Conservation (phyloP, 768 basidiomycete genomes). For the Rhizopogon vulgaris region DNA sequence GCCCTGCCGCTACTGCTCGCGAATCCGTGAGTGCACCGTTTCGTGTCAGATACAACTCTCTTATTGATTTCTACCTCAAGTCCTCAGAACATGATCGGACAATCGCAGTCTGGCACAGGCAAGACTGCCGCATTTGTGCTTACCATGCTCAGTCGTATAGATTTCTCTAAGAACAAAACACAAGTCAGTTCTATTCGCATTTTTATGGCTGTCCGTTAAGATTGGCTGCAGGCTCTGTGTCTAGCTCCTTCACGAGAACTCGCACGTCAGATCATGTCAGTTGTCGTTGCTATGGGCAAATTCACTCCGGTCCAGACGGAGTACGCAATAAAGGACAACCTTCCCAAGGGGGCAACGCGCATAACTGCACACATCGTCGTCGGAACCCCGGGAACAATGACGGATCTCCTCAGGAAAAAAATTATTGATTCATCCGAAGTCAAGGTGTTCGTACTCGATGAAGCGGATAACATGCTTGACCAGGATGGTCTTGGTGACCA, state of each 20-base stretch:
- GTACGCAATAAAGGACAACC: conserved; percentile 89
- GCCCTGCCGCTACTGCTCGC: conserved; percentile 86
- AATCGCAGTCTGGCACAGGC: conserved; percentile 98
- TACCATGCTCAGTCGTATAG: conserved; percentile 93
- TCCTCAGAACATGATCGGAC: conserved; percentile 98
- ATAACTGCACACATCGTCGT: conserved; percentile 90
- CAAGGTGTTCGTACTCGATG: conserved; percentile 93
- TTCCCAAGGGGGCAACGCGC: conserved; percentile 55
- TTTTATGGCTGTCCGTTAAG: conserved; percentile 1
- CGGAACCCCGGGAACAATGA: conserved; percentile 94
- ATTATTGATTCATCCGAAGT: conserved; percentile 77
- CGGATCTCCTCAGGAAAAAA: conserved; percentile 72
- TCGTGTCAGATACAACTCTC: not conserved
- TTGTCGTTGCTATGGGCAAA: conserved; percentile 91
- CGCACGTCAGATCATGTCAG: conserved; percentile 95
- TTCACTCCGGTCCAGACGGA: conserved; percentile 90
- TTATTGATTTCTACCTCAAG: conserved; percentile 36
- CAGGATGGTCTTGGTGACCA: conserved; percentile 93
- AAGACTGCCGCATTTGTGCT: conserved; percentile 98
- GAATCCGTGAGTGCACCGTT: conserved; percentile 63
- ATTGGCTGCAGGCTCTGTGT: conserved; percentile 70
- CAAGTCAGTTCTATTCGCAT: conserved; percentile 48
- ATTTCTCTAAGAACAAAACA: conserved; percentile 74
- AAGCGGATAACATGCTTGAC: conserved; percentile 99
- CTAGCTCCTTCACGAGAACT: conserved; percentile 97